Percentiles rank a stretch among this genome's conserved stretches.
phyloP scores from a whole-genome alignment of 257 asterid species.

The Solanum ahanhuiri region DNA sequence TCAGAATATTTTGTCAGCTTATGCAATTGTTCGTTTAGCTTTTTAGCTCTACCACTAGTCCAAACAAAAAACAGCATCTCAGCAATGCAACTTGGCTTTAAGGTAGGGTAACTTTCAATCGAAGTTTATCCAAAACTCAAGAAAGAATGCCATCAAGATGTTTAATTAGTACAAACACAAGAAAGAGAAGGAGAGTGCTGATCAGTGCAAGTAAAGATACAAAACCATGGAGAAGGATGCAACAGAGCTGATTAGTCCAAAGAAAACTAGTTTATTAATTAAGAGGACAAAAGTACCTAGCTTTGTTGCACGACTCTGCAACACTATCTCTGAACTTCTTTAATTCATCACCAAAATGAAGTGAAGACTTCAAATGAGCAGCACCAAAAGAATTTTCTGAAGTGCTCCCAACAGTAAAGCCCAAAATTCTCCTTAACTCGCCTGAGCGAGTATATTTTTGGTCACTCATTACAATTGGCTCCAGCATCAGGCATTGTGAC shows the following conservation, averaged over 20 bases:
- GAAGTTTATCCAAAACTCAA: neutral
- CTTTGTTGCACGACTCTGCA: slow-evolving; percentile 53
- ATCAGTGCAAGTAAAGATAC: neutral
- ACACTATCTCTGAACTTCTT: slow-evolving; percentile 49
- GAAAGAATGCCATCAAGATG: neutral
- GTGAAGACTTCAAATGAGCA: too few species aligned
- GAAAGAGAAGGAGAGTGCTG: neutral
- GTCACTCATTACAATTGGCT: slow-evolving; percentile 56
- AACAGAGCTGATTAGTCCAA: neutral
- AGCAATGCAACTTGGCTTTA: neutral
- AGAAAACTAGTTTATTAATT: neutral
- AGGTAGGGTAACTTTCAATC: neutral
- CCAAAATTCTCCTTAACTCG: slow-evolving; percentile 66
- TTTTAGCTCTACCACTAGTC: slow-evolving; percentile 73
- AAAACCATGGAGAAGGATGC: neutral
- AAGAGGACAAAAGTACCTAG: slow-evolving; percentile 45
- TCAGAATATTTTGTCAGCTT: slow-evolving; percentile 52
- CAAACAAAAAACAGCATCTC: slow-evolving; percentile 17
- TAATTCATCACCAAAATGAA: slow-evolving; percentile 62
- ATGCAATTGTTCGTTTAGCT: slow-evolving; percentile 58
- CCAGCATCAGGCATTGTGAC: slow-evolving; percentile 61
- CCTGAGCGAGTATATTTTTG: slow-evolving; percentile 37
- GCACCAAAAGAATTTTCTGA: too few species aligned
- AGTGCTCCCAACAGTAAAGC: slow-evolving; percentile 44
- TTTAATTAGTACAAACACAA: neutral